These are phyloP conservation scores for Nymphaea thermarum DNA, from an alignment of 164 flowering plant species.

Conservation along the genomic window DNA sequence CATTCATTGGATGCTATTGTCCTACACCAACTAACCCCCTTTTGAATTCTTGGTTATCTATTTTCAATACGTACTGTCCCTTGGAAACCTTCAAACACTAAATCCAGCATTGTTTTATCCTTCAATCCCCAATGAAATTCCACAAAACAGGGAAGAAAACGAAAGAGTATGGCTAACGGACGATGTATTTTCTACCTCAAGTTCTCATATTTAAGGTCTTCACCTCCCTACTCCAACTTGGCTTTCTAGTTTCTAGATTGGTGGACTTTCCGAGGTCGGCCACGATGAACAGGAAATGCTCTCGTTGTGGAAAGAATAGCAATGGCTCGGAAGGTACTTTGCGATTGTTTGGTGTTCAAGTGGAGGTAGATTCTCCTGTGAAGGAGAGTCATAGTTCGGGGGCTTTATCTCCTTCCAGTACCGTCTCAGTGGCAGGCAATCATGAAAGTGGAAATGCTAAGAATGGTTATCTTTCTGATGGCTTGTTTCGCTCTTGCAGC, in stretches of 20 bases:
- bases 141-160: no score
- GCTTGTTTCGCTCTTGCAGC: constrained; percentile 15
- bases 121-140: no score
- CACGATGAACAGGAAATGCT: constrained; percentile 74
- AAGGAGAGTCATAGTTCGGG: constrained; percentile 65
- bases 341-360: constrained; percentile 72
- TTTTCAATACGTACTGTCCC: no score
- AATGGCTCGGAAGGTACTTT: constrained; percentile 19
- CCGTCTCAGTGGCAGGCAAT: constrained; percentile 21
- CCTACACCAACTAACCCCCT: no score
- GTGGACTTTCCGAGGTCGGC: constrained; percentile 1
- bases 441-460: constrained; percentile 18
- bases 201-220: not conserved
- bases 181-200: not conserved
- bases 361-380: constrained; percentile 32
- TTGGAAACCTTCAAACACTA: no score
- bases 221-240: not conserved
- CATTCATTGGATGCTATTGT: no score
- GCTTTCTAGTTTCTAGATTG: not conserved
- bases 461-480: constrained; percentile 54
- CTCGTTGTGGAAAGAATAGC: constrained; percentile 65
- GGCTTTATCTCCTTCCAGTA: constrained; percentile 31
- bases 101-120: no score
- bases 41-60: no score
- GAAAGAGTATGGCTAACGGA: no score